A percentile compares a stretch with the other conserved stretches of the same genome.
Conservation (phyloP, 2,329 filamentous ascomycete genomes). For the Aspergillus texensis region DNA sequence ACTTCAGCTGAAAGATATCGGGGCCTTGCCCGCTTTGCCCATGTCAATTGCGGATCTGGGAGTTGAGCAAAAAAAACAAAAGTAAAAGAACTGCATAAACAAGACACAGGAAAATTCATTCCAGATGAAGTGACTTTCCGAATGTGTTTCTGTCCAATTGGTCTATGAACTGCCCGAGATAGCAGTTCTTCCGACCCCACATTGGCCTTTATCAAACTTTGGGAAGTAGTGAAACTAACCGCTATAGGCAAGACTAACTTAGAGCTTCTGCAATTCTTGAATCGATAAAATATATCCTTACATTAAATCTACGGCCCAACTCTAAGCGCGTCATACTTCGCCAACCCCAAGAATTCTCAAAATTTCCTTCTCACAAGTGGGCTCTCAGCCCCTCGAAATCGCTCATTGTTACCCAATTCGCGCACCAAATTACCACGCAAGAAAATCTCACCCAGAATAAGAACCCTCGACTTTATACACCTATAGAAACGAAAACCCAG, state of each 20-base stretch:
- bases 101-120: neutral
- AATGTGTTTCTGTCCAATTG: neutral
- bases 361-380: neutral
- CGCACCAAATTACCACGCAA: neutral
- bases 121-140: neutral
- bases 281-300: neutral
- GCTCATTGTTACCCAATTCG: too few relatives aligned
- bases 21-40: too few relatives aligned
- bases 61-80: neutral
- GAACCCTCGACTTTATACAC: neutral
- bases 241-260: neutral
- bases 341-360: neutral
- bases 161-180: neutral
- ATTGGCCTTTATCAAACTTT: neutral
- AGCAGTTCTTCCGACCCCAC: neutral
- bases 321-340: neutral
- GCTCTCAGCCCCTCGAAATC: neutral
- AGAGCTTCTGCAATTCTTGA: conserved; percentile 1
- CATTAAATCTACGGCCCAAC: neutral
- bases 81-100: neutral
- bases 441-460: neutral
- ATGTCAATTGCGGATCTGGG: too few relatives aligned
- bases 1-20: neutral
- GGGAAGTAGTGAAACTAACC: neutral
- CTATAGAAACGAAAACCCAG: neutral